Conservation (phyloP, 495 filamentous ascomycete species). For the Aspergillus nidulans region DNA sequence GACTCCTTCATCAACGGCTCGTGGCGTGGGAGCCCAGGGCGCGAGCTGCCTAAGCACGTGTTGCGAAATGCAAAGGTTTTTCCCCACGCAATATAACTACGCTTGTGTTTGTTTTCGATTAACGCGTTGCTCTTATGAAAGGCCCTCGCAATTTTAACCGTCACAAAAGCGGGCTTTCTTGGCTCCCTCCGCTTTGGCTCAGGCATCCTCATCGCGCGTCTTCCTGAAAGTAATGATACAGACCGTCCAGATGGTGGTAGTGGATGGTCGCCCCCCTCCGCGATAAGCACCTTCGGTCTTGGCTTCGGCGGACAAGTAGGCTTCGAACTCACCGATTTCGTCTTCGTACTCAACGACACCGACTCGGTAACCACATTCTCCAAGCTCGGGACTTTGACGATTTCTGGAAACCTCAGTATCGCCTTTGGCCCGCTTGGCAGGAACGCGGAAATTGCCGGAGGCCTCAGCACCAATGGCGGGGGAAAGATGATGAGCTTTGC, state of each 20-base stretch:
- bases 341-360: constrained; percentile 90
- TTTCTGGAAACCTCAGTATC: constrained; percentile 88
- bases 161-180: constrained; percentile 86
- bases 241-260: too few relatives aligned
- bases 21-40: constrained; percentile 84
- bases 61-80: constrained; percentile 79
- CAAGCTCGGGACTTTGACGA: constrained; percentile 73
- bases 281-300: constrained; percentile 76
- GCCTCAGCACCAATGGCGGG: constrained; percentile 71
- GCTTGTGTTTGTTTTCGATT: neutral
- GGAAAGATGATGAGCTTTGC: constrained; percentile 86
- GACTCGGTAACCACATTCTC: constrained; percentile 85
- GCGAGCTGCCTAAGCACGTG: constrained; percentile 78
- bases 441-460: constrained; percentile 87
- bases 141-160: constrained; percentile 87
- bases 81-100: neutral
- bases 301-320: constrained; percentile 92
- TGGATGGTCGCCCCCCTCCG: constrained; percentile 81
- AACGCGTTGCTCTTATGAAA: constrained; percentile 24
- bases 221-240: constrained; percentile 59
- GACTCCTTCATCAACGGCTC: constrained; percentile 82
- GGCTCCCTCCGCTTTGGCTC: constrained; percentile 83
- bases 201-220: constrained; percentile 85
- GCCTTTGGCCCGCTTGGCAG: constrained; percentile 86
- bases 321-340: constrained; percentile 92